phyloP scores from a whole-genome alignment of 305 asterid genomes.

The Lippia alba region DNA sequence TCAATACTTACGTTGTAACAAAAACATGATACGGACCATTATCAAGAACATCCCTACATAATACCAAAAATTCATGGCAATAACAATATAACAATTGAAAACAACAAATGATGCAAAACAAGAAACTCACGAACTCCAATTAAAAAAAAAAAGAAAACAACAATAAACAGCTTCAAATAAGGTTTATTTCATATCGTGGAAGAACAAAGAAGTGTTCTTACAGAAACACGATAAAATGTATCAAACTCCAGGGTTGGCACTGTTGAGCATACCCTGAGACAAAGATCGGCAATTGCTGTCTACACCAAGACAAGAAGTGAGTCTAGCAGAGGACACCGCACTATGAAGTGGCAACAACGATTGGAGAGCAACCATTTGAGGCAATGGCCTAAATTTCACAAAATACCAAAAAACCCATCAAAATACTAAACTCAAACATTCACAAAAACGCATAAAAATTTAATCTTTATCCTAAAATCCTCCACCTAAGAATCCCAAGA shows the following conservation, averaged over 20 bases:
- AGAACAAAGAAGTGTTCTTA: conserved; percentile 50
- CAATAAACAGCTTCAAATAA: not conserved
- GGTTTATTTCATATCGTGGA: conserved; percentile 21
- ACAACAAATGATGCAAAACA: conserved; percentile 22
- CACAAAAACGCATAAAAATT: not conserved
- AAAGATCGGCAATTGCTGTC: conserved; percentile 78
- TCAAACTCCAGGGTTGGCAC: conserved; percentile 99
- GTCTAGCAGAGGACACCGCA: conserved; percentile 83
- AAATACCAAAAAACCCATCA: conserved; percentile 3
- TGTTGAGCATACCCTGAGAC: conserved; percentile 99
- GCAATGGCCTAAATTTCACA: conserved; percentile 62
- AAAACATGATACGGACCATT: not conserved
- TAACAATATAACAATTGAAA: not conserved
- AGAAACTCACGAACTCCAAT: conserved; percentile 15
- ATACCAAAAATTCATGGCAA: not conserved
- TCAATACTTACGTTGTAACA: too few relatives aligned
- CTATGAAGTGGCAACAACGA: conserved; percentile 79
- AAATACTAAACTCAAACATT: conserved; percentile 4
- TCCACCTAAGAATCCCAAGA: not conserved
- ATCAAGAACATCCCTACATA: not conserved
- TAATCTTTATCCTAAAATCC: conserved; percentile 3
- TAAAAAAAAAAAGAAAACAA: conserved; percentile 5
- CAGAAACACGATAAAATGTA: conserved; percentile 62
- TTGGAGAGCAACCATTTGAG: conserved; percentile 70
- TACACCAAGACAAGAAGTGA: conserved; percentile 72